Conservation (phyloP, 352 stramenopile genomes). For the Thalassiosira hispida region DNA sequence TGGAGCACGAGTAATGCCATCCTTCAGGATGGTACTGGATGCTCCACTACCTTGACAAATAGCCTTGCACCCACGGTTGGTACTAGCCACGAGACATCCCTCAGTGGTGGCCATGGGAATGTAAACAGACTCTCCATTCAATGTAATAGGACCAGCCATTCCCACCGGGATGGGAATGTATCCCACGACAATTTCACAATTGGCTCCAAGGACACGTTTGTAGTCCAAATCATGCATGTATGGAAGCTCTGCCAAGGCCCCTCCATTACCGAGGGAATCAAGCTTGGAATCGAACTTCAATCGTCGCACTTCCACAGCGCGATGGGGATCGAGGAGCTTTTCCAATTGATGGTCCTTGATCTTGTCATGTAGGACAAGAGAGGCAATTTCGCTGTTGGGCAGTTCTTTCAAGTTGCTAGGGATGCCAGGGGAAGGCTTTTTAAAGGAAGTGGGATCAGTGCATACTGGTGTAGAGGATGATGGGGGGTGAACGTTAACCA, state of each 20-base stretch:
- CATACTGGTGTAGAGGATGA: slow-evolving; percentile 65
- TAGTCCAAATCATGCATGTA: slow-evolving; percentile 86
- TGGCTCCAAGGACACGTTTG: slow-evolving; percentile 87
- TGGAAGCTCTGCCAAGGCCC: slow-evolving; percentile 66
- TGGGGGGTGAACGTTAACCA: slow-evolving; percentile 57
- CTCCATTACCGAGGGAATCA: slow-evolving; percentile 47
- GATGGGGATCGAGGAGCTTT: slow-evolving; percentile 86
- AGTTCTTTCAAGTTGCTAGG: slow-evolving; percentile 62
- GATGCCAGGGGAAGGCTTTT: slow-evolving; percentile 27
- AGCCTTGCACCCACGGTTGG: slow-evolving; percentile 90
- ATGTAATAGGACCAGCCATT: slow-evolving; percentile 87
- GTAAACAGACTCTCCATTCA: slow-evolving; percentile 88
- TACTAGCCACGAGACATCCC: slow-evolving; percentile 88
- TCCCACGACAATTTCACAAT: slow-evolving; percentile 92
- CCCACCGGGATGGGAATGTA: slow-evolving; percentile 91
- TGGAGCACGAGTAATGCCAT: slow-evolving; percentile 91
- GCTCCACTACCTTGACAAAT: slow-evolving; percentile 86
- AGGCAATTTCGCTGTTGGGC: slow-evolving; percentile 66
- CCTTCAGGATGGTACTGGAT: slow-evolving; percentile 81
- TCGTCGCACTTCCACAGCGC: slow-evolving; percentile 86
- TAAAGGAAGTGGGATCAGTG: slow-evolving; percentile 63
- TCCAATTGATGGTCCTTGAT: slow-evolving; percentile 91
- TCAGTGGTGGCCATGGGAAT: slow-evolving; percentile 93
- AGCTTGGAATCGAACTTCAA: slow-evolving; percentile 75
- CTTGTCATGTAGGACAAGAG: slow-evolving; percentile 74